Percentiles rank a stretch among this genome's conserved stretches.
Conservation (phyloP, 768 basidiomycete species). For the Ramaria sp. region DNA sequence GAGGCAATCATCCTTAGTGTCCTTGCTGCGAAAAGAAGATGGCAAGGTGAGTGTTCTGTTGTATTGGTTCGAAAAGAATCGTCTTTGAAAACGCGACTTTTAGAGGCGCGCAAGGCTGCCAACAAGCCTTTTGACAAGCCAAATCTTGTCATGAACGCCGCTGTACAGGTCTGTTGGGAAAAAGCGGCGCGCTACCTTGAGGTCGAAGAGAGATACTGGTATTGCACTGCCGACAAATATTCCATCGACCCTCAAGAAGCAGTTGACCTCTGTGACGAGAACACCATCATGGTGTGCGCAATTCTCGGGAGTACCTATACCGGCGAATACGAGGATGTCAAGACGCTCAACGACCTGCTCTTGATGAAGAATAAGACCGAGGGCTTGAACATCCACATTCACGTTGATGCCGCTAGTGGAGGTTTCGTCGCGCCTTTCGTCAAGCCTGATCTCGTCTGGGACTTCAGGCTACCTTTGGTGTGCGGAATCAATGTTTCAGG, state of each 20-base stretch:
- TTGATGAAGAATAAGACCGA: slow-evolving; percentile 43
- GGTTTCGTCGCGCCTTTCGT: slow-evolving; percentile 58
- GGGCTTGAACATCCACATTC: slow-evolving; percentile 50
- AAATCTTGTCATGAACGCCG: slow-evolving; percentile 47
- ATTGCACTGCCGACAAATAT: slow-evolving; percentile 31
- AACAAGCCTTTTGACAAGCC: slow-evolving; percentile 46
- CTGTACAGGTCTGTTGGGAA: slow-evolving; percentile 54
- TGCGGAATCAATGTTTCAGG: slow-evolving; percentile 50
- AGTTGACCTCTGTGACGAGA: slow-evolving; percentile 53
- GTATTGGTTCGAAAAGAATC: slow-evolving; percentile 20
- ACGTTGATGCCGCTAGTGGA: slow-evolving; percentile 55
- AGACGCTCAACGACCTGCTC: slow-evolving; percentile 39
- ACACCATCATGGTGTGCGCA: slow-evolving; percentile 57
- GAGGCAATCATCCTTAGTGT: slow-evolving; percentile 68
- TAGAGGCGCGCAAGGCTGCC: slow-evolving; percentile 42
- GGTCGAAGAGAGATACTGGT: slow-evolving; percentile 45
- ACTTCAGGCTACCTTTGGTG: slow-evolving; percentile 47
- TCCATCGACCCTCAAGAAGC: slow-evolving; percentile 45
- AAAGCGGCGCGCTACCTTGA: slow-evolving; percentile 60
- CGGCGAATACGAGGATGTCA: slow-evolving; percentile 51
- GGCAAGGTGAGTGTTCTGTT: slow-evolving; percentile 30
- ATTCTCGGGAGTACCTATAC: slow-evolving; percentile 46
- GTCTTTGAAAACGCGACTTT: slow-evolving; percentile 15
- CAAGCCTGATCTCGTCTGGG: slow-evolving; percentile 45
- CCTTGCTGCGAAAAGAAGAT: slow-evolving; percentile 55